Evolutionary conservation across 2,329 filamentous ascomycete genomes (phyloP).

Genomic region (Thielaviopsis ethacetica): DNA sequence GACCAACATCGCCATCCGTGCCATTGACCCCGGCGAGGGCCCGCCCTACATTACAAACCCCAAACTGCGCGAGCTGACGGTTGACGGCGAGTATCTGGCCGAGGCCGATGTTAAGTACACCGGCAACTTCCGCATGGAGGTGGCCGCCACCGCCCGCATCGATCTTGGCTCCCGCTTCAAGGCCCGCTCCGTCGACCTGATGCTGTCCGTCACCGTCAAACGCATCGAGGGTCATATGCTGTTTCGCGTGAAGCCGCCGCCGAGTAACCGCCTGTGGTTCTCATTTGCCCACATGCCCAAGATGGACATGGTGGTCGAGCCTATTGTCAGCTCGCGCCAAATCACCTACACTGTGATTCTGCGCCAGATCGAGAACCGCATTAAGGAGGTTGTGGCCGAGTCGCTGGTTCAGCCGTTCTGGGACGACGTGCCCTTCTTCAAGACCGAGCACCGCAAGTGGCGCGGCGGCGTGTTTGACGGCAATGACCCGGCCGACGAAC

Average conservation of each 20-base stretch:
- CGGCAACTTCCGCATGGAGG: constrained; percentile 76
- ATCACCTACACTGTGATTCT: constrained; percentile 90
- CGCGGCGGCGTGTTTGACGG: constrained; percentile 68
- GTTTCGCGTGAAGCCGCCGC: constrained; percentile 81
- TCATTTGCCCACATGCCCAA: constrained; percentile 88
- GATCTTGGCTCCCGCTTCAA: constrained; percentile 84
- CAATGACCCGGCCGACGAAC: constrained; percentile 18
- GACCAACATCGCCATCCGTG: constrained; percentile 64
- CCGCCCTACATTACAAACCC: constrained; percentile 83
- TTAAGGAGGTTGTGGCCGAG: constrained; percentile 85
- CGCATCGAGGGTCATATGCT: constrained; percentile 73
- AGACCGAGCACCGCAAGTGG: constrained; percentile 60
- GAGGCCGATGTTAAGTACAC: constrained; percentile 81
- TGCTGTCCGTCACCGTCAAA: constrained; percentile 72
- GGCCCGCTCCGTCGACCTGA: constrained; percentile 71
- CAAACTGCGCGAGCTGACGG: constrained; percentile 70
- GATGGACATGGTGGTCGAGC: constrained; percentile 86
- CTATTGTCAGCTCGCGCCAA: constrained; percentile 85
- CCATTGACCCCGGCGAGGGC: constrained; percentile 72
- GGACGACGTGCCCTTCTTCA: constrained; percentile 87
- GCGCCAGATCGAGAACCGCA: constrained; percentile 83
- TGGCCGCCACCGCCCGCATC: constrained; percentile 83
- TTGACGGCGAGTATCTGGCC: constrained; percentile 77
- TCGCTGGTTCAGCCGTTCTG: constrained; percentile 85
- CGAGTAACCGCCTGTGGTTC: constrained; percentile 92